Conservation (phyloP, 1,284 basidiomycete genomes). For the Pyrrhoderma lamaoense region DNA sequence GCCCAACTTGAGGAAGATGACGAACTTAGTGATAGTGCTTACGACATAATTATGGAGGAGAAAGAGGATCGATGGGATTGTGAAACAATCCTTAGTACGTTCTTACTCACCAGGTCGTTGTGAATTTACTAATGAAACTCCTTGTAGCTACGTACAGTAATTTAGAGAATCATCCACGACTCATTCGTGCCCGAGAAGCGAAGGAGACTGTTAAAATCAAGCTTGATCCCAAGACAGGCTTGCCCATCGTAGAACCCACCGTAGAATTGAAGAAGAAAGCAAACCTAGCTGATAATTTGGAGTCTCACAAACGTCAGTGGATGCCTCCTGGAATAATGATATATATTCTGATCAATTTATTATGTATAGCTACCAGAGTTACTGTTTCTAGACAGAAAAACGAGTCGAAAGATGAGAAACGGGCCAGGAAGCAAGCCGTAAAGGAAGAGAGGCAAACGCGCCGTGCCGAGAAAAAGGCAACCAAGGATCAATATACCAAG, state of each 20-base stretch:
- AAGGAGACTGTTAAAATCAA: slow-evolving; percentile 56
- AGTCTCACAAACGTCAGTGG: slow-evolving; percentile 12
- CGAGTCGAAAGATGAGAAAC: slow-evolving; percentile 85
- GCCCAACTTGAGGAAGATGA: slow-evolving; percentile 30
- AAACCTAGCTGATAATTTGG: slow-evolving; percentile 23
- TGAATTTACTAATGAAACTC: background rate
- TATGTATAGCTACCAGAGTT: slow-evolving; percentile 20
- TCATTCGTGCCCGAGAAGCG: slow-evolving; percentile 62
- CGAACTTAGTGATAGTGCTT: slow-evolving; percentile 42
- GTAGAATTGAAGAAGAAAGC: slow-evolving; percentile 20
- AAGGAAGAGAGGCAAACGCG: slow-evolving; percentile 77
- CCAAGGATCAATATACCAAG: slow-evolving; percentile 64
- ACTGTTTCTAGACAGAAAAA: slow-evolving; percentile 66
- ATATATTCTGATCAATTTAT: slow-evolving; percentile 3
- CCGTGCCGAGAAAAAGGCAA: slow-evolving; percentile 75
- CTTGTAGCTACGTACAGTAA: slow-evolving; percentile 88
- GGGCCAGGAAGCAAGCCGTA: slow-evolving; percentile 79
- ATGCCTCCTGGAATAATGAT: slow-evolving; percentile 1
- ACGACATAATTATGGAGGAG: slow-evolving; percentile 47
- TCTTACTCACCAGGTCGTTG: background rate
- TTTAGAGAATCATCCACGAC: slow-evolving; percentile 86
- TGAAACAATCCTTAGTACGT: slow-evolving; percentile 87
- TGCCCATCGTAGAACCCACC: slow-evolving; percentile 46
- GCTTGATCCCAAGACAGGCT: slow-evolving; percentile 68
- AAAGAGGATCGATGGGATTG: slow-evolving; percentile 87